phyloP scores from a whole-genome alignment of 805 yeast species.

The Tetrapisispora pingtungensis region DNA sequence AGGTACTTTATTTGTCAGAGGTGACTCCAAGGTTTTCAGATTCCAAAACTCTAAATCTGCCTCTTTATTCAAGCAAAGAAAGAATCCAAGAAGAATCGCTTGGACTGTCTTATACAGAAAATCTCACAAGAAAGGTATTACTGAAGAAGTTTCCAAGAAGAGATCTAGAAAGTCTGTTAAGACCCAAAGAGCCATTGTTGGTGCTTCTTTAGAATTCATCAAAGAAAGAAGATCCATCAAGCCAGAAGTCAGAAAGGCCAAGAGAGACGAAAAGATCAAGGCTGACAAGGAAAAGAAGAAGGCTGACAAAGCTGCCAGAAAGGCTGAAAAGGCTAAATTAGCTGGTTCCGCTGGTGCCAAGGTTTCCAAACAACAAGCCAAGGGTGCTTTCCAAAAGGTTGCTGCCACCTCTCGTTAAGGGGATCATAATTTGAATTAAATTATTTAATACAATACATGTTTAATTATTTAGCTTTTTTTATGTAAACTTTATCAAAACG shows the following conservation, averaged over 20 bases:
- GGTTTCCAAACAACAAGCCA: constrained; percentile 91
- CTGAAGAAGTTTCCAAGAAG: constrained; percentile 97
- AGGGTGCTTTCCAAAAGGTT: constrained; percentile 97
- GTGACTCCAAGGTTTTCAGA: constrained; percentile 99
- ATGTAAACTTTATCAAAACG: constrained; percentile 5
- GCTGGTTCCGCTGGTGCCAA: constrained; percentile 69
- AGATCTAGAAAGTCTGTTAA: constrained; percentile 95
- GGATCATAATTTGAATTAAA: constrained; percentile 19
- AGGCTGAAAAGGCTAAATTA: constrained; percentile 80
- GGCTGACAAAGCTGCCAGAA: constrained; percentile 88
- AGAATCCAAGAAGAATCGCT: constrained; percentile 99
- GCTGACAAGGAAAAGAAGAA: constrained; percentile 83
- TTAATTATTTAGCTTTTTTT: constrained; percentile 4
- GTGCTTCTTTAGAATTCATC: constrained; percentile 97
- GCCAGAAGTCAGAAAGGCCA: constrained; percentile 97
- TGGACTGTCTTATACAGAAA: constrained; percentile 99
- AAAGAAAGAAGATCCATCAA: constrained; percentile 93
- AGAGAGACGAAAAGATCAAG: constrained; percentile 82
- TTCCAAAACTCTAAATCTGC: constrained; percentile 96
- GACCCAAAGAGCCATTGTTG: constrained; percentile 98
- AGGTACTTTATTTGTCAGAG: constrained; percentile 98
- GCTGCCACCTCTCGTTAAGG: constrained; percentile 88
- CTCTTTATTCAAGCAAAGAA: constrained; percentile 97
- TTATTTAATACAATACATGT: background rate
- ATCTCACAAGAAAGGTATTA: constrained; percentile 99